phyloP scores from a whole-genome alignment of 2,329 filamentous ascomycete genomes.

The Colletotrichum acutatum region DNA sequence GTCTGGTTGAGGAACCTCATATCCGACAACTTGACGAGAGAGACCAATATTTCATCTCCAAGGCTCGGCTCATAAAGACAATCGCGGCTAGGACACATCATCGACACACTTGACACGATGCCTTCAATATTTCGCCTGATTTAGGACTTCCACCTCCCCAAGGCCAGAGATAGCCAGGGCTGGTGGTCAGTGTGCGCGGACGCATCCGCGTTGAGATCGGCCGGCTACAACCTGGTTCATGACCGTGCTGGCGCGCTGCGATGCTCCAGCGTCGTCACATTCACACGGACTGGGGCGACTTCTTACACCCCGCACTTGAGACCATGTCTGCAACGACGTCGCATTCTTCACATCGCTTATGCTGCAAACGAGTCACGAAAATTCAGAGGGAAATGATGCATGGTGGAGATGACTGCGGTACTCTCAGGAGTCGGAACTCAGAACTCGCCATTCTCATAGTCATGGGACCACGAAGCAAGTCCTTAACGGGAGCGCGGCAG shows the following conservation, averaged over 20 bases:
- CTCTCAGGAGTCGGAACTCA: neutral
- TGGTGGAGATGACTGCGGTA: neutral
- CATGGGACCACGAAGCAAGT: neutral
- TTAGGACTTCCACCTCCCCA: neutral
- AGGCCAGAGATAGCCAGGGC: neutral
- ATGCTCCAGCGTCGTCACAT: conserved; percentile 11
- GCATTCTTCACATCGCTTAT: conserved; percentile 33
- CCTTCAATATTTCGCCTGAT: neutral
- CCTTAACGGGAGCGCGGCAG: neutral
- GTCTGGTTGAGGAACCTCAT: neutral
- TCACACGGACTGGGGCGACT: conserved; percentile 12
- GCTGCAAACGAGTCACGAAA: conserved; percentile 19
- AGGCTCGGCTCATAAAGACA: neutral
- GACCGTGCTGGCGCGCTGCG: conserved; percentile 13
- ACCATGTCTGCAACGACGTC: conserved; percentile 29
- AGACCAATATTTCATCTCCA: neutral
- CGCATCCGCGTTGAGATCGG: conserved; percentile 26
- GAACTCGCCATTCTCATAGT: neutral
- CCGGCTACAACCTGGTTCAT: conserved; percentile 22
- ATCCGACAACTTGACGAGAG: neutral
- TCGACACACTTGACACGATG: neutral
- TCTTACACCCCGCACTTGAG: conserved; percentile 8
- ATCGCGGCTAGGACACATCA: neutral
- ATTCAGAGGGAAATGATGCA: neutral
- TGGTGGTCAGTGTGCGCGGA: conserved; percentile 15